phyloP scores from a whole-genome alignment of 345 rosid species.

The Raphanus sativus region DNA sequence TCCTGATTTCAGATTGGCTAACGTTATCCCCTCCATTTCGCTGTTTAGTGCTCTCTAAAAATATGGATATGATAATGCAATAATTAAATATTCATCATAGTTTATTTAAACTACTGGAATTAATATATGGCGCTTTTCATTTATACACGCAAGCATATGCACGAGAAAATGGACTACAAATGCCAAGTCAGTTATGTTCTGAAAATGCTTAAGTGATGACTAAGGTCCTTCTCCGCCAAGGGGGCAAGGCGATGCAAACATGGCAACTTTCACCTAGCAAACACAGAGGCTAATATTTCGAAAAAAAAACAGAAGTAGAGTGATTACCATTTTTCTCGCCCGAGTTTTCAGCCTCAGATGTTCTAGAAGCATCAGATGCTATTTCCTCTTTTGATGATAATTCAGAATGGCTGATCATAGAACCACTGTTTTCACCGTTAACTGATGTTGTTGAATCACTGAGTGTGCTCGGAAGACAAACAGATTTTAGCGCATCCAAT shows the following conservation, averaged over 20 bases:
- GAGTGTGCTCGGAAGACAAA: constrained; percentile 49
- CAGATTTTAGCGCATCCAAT: constrained; percentile 89
- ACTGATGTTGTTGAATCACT: constrained; percentile 29
- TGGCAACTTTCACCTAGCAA: too few relatives aligned
- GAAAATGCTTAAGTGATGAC: constrained; percentile 1
- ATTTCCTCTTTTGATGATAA: constrained; percentile 35
- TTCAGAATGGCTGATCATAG: constrained; percentile 39
- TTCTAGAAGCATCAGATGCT: constrained; percentile 34
- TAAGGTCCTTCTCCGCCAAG: too few relatives aligned
- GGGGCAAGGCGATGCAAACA: too few relatives aligned
- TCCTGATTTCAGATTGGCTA: constrained; percentile 75
- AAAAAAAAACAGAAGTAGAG: constrained; percentile 3
- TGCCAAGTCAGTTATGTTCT: constrained; percentile 4
- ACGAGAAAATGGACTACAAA: not conserved
- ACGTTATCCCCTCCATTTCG: constrained; percentile 50
- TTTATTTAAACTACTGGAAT: not conserved
- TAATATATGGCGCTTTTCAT: not conserved
- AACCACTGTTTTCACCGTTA: constrained; percentile 27
- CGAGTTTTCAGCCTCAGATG: constrained; percentile 35
- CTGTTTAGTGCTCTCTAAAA: constrained; percentile 58
- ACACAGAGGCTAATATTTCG: constrained; percentile 1
- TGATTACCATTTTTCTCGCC: constrained; percentile 46
- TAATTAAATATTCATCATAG: too few relatives aligned
- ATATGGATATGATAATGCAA: constrained; percentile 36
- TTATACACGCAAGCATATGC: not conserved